Evolutionary conservation across 108 stramenopile genomes (phyloP).

Genomic region (Mayamaea pseudoterrestris): DNA sequence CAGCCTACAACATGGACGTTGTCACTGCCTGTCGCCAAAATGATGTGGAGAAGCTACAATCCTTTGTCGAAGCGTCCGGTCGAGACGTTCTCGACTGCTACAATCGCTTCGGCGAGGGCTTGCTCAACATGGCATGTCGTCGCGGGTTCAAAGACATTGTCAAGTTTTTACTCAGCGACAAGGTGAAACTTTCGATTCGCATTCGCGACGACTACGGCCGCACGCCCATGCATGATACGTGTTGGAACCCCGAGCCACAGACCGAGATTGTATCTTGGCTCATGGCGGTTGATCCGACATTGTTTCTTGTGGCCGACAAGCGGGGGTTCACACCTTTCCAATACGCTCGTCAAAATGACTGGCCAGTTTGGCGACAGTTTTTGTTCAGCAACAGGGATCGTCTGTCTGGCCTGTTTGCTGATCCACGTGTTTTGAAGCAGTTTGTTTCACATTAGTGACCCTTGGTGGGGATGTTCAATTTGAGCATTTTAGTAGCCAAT

Average conservation of each 20-base stretch:
- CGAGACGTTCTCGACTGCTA: slow-evolving; percentile 35
- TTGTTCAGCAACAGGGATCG: slow-evolving; percentile 20
- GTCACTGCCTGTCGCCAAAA: slow-evolving; percentile 36
- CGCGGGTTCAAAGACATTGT: slow-evolving; percentile 46
- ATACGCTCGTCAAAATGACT: slow-evolving; percentile 58
- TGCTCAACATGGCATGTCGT: slow-evolving; percentile 78
- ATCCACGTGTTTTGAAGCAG: not conserved
- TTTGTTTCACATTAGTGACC: slow-evolving; percentile 1
- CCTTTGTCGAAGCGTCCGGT: slow-evolving; percentile 11
- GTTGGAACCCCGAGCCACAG: slow-evolving; percentile 64
- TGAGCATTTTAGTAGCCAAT: too few relatives aligned
- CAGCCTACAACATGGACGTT: slow-evolving; percentile 40
- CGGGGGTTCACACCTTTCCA: slow-evolving; percentile 55
- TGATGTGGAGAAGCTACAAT: slow-evolving; percentile 31
- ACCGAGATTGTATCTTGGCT: slow-evolving; percentile 36
- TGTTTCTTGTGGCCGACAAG: slow-evolving; percentile 48
- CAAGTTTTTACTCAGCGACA: slow-evolving; percentile 43
- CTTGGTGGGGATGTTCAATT: too few relatives aligned
- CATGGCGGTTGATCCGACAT: slow-evolving; percentile 37
- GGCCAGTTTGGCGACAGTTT: slow-evolving; percentile 49
- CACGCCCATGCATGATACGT: slow-evolving; percentile 82
- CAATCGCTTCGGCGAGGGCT: slow-evolving; percentile 76
- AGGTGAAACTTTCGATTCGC: slow-evolving; percentile 23
- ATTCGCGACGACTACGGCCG: slow-evolving; percentile 78
- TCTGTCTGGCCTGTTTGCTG: not conserved